These are phyloP conservation scores for Zymoseptoria pseudotritici DNA, from an alignment of 2,329 filamentous ascomycete species.

Conservation along the genomic window DNA sequence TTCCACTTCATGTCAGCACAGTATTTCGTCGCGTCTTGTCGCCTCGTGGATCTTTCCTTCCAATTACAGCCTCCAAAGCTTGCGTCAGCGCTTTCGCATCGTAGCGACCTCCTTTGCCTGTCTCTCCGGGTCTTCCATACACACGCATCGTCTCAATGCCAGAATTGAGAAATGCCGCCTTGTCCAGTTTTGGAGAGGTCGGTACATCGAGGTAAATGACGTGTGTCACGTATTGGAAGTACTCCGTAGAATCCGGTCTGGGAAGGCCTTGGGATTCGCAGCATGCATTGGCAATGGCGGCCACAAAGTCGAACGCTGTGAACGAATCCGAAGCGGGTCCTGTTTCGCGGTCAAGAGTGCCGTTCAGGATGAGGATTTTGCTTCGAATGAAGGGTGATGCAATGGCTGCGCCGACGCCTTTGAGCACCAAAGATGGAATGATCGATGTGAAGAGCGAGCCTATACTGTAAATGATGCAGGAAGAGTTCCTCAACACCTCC, in stretches of 20 bases:
- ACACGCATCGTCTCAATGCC: conserved; percentile 73
- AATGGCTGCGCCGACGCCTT: conserved; percentile 61
- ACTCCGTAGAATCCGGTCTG: conserved; percentile 37
- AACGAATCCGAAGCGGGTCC: conserved; percentile 60
- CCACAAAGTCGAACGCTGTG: conserved; percentile 72
- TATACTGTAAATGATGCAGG: conserved; percentile 79
- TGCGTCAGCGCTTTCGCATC: conserved; percentile 68
- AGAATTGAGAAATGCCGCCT: conserved; percentile 51
- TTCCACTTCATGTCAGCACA: conserved; percentile 27
- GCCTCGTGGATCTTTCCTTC: conserved; percentile 50
- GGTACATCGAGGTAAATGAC: conserved; percentile 70
- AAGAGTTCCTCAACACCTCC: conserved; percentile 55
- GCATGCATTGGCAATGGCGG: conserved; percentile 68
- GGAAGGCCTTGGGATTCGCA: conserved; percentile 53
- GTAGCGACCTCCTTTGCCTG: conserved; percentile 55
- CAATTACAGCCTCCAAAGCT: conserved; percentile 70
- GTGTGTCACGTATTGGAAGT: conserved; percentile 70
- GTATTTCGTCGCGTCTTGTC: conserved; percentile 54
- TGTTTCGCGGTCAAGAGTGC: conserved; percentile 77
- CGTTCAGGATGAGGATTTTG: conserved; percentile 81
- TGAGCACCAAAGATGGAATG: conserved; percentile 71
- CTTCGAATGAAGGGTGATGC: conserved; percentile 47
- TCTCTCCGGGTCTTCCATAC: conserved; percentile 60
- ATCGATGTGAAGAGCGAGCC: conserved; percentile 90
- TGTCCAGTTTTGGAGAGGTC: conserved; percentile 63